Conservation (phyloP, 192 early-diverging fungal species). For the Ambispora gerdemannii region DNA sequence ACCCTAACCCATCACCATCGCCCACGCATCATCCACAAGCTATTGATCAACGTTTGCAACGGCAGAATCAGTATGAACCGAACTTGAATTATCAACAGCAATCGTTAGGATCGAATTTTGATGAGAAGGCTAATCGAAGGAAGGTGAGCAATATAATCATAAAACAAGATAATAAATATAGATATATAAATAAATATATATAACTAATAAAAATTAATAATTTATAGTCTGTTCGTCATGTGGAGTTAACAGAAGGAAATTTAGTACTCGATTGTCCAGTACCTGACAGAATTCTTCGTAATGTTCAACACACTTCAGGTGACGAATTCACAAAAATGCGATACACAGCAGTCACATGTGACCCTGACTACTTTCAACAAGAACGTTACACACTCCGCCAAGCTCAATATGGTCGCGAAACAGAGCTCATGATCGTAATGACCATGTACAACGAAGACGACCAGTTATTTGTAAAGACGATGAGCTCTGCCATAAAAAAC, state of each 20-base stretch:
- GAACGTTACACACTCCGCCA: slow-evolving; percentile 60
- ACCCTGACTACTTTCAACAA: slow-evolving; percentile 61
- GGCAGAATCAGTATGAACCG: neutral
- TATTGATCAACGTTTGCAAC: neutral
- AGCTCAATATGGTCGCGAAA: slow-evolving; percentile 50
- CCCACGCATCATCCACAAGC: neutral
- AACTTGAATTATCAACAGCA: neutral
- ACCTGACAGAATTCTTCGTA: slow-evolving; percentile 53
- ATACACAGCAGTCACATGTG: slow-evolving; percentile 70
- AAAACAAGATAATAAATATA: neutral
- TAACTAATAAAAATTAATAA: neutral
- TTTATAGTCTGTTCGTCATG: slow-evolving; percentile 27
- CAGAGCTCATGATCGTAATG: slow-evolving; percentile 66
- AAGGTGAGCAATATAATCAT: neutral
- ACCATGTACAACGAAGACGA: slow-evolving; percentile 82
- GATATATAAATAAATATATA: neutral
- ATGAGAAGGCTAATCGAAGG: neutral
- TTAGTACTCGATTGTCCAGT: slow-evolving; percentile 69
- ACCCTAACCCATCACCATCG: neutral
- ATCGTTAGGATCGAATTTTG: neutral
- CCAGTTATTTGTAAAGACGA: slow-evolving; percentile 69
- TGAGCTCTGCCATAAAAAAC: slow-evolving; percentile 75
- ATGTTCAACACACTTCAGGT: slow-evolving; percentile 47
- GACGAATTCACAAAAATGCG: slow-evolving; percentile 71
- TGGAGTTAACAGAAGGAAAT: slow-evolving; percentile 63